Conservation (phyloP, 1,284 basidiomycete genomes). For the Cryptococcus maquisensis region DNA sequence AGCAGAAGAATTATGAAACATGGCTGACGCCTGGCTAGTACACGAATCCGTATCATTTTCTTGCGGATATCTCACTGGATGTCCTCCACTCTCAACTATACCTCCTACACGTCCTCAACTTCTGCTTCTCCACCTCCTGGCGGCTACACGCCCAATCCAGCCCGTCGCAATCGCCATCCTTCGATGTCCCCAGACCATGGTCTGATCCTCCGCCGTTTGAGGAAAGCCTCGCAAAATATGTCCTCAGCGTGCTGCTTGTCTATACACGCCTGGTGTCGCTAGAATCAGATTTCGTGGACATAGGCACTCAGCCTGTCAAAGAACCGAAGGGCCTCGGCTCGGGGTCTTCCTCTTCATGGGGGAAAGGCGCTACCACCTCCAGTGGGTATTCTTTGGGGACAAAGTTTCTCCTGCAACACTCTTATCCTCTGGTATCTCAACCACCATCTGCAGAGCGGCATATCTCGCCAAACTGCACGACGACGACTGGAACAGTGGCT, state of each 20-base stretch:
- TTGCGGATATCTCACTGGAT: constrained; percentile 58
- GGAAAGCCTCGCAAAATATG: constrained; percentile 78
- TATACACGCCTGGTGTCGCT: constrained; percentile 69
- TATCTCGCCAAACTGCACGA: constrained; percentile 17
- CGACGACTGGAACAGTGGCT: constrained; percentile 23
- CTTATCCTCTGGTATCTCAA: constrained; percentile 21
- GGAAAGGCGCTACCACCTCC: constrained; percentile 11
- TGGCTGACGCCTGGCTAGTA: constrained; percentile 51
- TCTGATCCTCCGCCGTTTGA: constrained; percentile 73
- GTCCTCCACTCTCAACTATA: constrained; percentile 86
- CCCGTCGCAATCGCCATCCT: constrained; percentile 8
- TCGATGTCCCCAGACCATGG: constrained; percentile 50
- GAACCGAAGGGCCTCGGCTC: constrained; percentile 23
- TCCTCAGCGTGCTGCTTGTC: constrained; percentile 73
- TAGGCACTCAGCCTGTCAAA: constrained; percentile 17
- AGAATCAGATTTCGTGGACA: constrained; percentile 13
- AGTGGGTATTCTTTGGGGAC: constrained; percentile 21
- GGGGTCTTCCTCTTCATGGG: constrained; percentile 17
- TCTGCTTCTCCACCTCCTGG: constrained; percentile 75
- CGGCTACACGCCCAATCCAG: constrained; percentile 28
- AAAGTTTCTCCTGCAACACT: constrained; percentile 31
- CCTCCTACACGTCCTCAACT: constrained; percentile 73
- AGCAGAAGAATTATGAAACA: no score
- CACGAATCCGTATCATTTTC: constrained; percentile 23
- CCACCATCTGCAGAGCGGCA: constrained; percentile 1